Conservation (phyloP, 164 flowering plant species). For the Vitis riparia region DNA sequence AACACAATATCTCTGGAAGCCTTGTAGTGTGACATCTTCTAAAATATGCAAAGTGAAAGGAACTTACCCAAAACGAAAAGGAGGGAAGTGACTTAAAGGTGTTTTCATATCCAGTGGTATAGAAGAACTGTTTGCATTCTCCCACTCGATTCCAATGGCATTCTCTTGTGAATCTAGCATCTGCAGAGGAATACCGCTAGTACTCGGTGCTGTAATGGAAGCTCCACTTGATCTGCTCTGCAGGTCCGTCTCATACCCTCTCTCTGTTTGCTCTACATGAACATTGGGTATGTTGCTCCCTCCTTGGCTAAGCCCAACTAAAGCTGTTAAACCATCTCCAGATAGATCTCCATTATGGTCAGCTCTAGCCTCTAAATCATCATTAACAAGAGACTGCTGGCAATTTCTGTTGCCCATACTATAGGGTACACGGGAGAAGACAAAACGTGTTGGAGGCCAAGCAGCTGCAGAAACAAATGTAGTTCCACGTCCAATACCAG, state of each 20-base stretch:
- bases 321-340: slow-evolving; percentile 93
- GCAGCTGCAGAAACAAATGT: slow-evolving; percentile 73
- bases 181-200: slow-evolving; percentile 53
- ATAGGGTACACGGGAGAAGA: slow-evolving; percentile 92
- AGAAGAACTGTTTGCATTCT: slow-evolving; percentile 52
- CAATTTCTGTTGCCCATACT: slow-evolving; percentile 76
- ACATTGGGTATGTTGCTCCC: slow-evolving; percentile 38
- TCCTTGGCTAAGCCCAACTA: slow-evolving; percentile 91
- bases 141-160: slow-evolving; percentile 73
- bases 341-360: slow-evolving; percentile 73
- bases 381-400: slow-evolving; percentile 80
- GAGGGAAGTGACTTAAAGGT: slow-evolving; percentile 92
- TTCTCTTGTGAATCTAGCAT: slow-evolving; percentile 66
- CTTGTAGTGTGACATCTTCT: background rate
- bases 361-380: slow-evolving; percentile 75
- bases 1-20: background rate
- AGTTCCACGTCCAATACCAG: slow-evolving; percentile 92
- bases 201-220: slow-evolving; percentile 45
- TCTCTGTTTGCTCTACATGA: slow-evolving; percentile 60
- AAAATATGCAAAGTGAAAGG: slow-evolving; percentile 5
- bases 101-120: slow-evolving; percentile 91
- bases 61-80: slow-evolving; percentile 94
- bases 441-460: slow-evolving; percentile 92
- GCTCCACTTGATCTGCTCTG: slow-evolving; percentile 48
- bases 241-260: slow-evolving; percentile 51